Evolutionary conservation across 257 asterid species (phyloP), one percentile per base, ranked within the genome.

Genomic region (Paraleonurus japonicus): DNA sequence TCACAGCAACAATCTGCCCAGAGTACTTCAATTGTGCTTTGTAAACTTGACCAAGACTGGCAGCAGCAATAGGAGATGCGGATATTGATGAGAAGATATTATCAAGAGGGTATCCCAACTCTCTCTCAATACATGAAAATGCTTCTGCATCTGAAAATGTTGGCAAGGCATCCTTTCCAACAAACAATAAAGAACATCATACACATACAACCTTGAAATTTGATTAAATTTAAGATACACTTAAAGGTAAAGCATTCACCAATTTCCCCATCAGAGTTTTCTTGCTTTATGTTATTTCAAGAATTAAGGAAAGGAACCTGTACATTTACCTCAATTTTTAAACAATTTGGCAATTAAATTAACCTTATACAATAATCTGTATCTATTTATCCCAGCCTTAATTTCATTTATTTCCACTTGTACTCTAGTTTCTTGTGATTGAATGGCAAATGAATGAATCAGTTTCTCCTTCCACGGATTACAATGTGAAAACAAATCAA

Each of bases 11-110:
- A 79, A 83, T 55, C 89, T 88, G 86, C 19, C 95, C 95, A 9
- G 98, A 89, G 84, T 78, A 82, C 84, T 85, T 95, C 74, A 95
- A 78, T 73, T 81, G 87, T 43, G 99, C 99, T 81, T 95, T 95
- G 81, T 95, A 95, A 73, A 95, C 99, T 85, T 95, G 98, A 61
- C 99, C 99, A 26, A 95, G 85, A 81, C 99, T 95, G 48, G 99
- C 99, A 43, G 99, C 99, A 73, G 99, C 99, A 64, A 95, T 87
- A 1, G 99, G 98, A 58, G 96, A 92, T 74, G 92, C 86, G 61
- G 99, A 95, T 83, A 95, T 88, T 51, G 87, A 82, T 1, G 98
- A 88, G 80, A 73, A 92, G 50, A 95, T 65, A 27, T 97, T 84
- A 76, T 95, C 97, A 37, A 95, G 90, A 0, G 95, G 82, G 15